Conservation (phyloP, 345 rosid species). For the Clarkia xantiana region DNA sequence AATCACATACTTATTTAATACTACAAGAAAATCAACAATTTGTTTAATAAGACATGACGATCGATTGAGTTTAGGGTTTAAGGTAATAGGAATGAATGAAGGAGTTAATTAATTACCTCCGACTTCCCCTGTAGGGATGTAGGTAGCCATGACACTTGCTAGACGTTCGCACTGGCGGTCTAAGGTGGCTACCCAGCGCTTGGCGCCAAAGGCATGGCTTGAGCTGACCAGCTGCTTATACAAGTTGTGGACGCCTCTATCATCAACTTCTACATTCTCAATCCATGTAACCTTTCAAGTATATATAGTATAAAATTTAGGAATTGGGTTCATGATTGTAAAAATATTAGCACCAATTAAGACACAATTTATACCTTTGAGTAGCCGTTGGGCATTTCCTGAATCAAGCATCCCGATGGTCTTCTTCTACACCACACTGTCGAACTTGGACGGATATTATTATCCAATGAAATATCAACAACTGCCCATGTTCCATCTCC, state of each 20-base stretch:
- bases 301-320: no score
- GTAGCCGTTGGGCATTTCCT: slow-evolving; percentile 65
- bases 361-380: slow-evolving; percentile 37
- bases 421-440: slow-evolving; percentile 42
- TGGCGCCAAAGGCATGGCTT: slow-evolving; percentile 79
- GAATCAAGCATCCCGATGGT: slow-evolving; percentile 85
- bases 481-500: slow-evolving; percentile 79
- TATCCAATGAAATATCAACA: slow-evolving; percentile 85
- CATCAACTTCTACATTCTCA: slow-evolving; percentile 85
- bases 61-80: no score
- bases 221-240: slow-evolving; percentile 46
- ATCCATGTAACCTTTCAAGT: slow-evolving; percentile 66
- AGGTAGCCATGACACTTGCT: slow-evolving; percentile 51
- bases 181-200: slow-evolving; percentile 71
- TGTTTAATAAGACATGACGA: no score
- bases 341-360: no score
- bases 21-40: no score
- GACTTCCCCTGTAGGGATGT: slow-evolving; percentile 35
- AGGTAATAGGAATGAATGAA: no score
- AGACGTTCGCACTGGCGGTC: slow-evolving; percentile 73
- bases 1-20: no score
- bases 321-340: no score
- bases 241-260: slow-evolving; percentile 41
- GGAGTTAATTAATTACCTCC: slow-evolving; percentile 38
- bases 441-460: slow-evolving; percentile 34